Base-by-base conservation (phyloP, 208 protist genomes). In the Wallacemonas sp. region DNA sequence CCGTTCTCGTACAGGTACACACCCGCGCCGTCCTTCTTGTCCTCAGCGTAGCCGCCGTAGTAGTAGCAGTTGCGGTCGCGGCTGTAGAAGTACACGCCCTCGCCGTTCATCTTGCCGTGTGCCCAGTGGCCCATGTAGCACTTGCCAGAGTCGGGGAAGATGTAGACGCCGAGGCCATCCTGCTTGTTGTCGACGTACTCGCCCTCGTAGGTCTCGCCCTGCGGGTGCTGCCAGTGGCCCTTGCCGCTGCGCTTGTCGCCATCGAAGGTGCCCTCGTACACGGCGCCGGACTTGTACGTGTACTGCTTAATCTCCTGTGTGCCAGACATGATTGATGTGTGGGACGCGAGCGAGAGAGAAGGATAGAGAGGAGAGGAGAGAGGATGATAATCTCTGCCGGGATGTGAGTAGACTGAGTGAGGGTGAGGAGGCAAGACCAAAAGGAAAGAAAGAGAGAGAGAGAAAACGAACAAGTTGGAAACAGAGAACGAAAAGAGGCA, bases 131-230 rank as follows among this genome's bases (percentile, higher is more conserved):
- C 92, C 11, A 94, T 30, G 75, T 95, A 97, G 36, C 65, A 64
- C 68, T 93, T 92, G 32, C 90, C 88, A 24, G 82, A 81, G 43
- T 77, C 62, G 5, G 60, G 49, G 66, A 90, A 94, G 38, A 69
- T 66, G 68, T 97, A 97, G 19, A 92, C 68, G 65, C 92, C 92
- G 49, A 91, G 79, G 9, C 92, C 92, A 11, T 97, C 65, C 72
- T 87, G 80, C 68, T 87, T 88, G 72, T 97, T 94, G 38, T 93
- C 62, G 16, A 74, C 64, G 75, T 95, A 97, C 76, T 97, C 84
- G 24, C 92, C 92, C 61, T 95, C 89, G 65, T 96, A 97, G 19
- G 47, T 74, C 65, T 95, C 88, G 26, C 92, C 92, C 14, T 82
- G 61, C 0, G 90, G 87, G 65, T 94, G 87, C 19, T 65, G 47